phyloP scores from a whole-genome alignment of 345 rosid genomes.

The Cardamine resedifolia region DNA sequence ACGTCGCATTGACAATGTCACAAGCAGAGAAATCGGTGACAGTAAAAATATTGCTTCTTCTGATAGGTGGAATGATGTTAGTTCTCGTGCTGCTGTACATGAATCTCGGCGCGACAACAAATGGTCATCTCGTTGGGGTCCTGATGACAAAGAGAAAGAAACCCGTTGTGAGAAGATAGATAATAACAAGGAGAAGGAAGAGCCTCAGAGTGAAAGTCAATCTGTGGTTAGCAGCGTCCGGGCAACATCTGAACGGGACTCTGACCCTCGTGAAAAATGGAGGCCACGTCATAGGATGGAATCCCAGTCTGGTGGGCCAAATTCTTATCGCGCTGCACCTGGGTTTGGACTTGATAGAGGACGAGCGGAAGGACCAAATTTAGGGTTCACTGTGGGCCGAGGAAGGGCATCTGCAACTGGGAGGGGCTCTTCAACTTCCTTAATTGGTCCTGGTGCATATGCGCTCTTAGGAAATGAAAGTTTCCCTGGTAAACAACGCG shows the following conservation, averaged over 20 bases:
- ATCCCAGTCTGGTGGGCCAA: constrained; percentile 51
- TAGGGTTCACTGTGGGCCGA: constrained; percentile 72
- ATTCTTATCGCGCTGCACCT: constrained; percentile 73
- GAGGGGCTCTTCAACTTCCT: constrained; percentile 33
- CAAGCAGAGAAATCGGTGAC: constrained; percentile 46
- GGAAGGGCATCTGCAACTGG: constrained; percentile 51
- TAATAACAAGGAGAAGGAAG: constrained; percentile 64
- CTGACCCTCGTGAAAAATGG: constrained; percentile 93
- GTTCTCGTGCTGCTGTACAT: constrained; percentile 56
- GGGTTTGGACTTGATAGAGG: constrained; percentile 81
- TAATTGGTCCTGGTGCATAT: constrained; percentile 29
- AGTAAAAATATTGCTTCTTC: constrained; percentile 53
- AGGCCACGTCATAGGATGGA: constrained; percentile 95
- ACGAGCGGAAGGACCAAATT: constrained; percentile 60
- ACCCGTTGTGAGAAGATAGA: constrained; percentile 62
- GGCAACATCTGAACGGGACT: constrained; percentile 59
- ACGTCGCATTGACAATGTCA: constrained; percentile 46
- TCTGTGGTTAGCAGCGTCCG: constrained; percentile 46
- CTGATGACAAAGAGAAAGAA: constrained; percentile 89
- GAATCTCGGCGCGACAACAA: constrained; percentile 85
- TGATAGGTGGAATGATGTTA: constrained; percentile 71
- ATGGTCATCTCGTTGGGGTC: constrained; percentile 99
- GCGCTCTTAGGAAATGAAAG: constrained; percentile 18
- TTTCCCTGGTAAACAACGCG: constrained; percentile 32
- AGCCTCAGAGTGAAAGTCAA: constrained; percentile 54